Evolutionary conservation across 495 filamentous ascomycete genomes (phyloP), one percentile per base, ranked within the genome.

Genomic region (Mycothermus thermophilus): DNA sequence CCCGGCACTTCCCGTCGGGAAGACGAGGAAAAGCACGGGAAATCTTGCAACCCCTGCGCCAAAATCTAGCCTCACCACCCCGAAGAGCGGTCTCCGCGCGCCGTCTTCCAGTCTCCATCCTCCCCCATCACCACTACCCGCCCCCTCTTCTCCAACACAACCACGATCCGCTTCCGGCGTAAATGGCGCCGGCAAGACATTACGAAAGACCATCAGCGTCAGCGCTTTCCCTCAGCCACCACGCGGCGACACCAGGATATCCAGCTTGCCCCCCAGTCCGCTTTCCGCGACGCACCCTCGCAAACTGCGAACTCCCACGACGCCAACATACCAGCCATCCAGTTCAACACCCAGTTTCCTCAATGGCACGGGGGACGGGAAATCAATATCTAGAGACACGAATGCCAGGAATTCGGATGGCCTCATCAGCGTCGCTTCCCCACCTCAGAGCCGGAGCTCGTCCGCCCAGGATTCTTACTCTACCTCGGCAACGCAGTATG

Each of bases 171-270:
- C 67, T 0, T 63, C 67, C 27, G 60, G 55, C 7, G 37, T 63
- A 27, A 73, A 68, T 35, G 61, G 67, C 8, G 59, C 73, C 7
- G 57, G 64, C 7, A 84, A 72, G 49, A 72, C 71, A n/a, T 48
- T 93, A 35, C 72, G 86, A 40, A 83, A 84, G 49, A 82, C 80
- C 0, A 79, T 92, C 40, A 93, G 84, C 58, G 92, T 93, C 42
- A 83, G 83, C 35, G 75, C 84, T 1, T 94, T 94, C 50, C 86
- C 86, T n/a, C 81, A 88, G 39, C 86, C 86, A 19, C 86, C 86
- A 13, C 77, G 74, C 38, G 65, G 67, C 4, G 66, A 61, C 26
- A 58, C 67, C 23, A 66, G 72, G 38, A 50, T 60, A 28, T 44
- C 59, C 23, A 79, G 67, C 51, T 56, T 73, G 4, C 70, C 72